Conservation (phyloP, 257 asterid species). For the Asclepias syriaca region DNA sequence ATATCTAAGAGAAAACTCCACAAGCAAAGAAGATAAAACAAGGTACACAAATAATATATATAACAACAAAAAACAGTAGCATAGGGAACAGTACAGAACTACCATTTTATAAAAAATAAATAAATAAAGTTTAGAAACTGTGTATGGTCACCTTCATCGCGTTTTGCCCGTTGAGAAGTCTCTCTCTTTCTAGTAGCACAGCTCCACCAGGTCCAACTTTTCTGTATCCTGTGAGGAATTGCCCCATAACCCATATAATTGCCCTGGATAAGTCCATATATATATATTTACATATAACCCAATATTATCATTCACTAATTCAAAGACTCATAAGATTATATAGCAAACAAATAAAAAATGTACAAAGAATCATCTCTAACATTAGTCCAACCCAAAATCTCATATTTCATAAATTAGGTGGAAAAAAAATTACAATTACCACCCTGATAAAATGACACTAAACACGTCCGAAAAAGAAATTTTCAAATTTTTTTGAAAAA, state of each 20-base stretch:
- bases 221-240: not conserved
- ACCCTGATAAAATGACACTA: not conserved
- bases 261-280: too few species aligned
- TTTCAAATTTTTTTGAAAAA: not conserved
- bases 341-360: too few species aligned
- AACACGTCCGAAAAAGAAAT: not conserved
- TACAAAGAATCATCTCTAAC: too few species aligned
- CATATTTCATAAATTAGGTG: too few species aligned
- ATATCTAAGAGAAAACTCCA: conserved; percentile 40
- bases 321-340: too few species aligned
- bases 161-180: conserved; percentile 70
- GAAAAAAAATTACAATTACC: too few species aligned
- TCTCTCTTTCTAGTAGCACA: conserved; percentile 22
- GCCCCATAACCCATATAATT: conserved; percentile 5
- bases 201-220: not conserved
- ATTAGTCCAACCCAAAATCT: too few species aligned
- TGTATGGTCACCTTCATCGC: conserved; percentile 51
- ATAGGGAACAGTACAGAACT: too few species aligned
- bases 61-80: too few species aligned
- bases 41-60: not conserved
- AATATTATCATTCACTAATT: too few species aligned
- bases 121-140: conserved; percentile 15
- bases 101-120: not conserved
- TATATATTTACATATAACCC: too few species aligned
- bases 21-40: not conserved